Conservation (phyloP, 495 filamentous ascomycete genomes). For the Hamigera avellanea region DNA sequence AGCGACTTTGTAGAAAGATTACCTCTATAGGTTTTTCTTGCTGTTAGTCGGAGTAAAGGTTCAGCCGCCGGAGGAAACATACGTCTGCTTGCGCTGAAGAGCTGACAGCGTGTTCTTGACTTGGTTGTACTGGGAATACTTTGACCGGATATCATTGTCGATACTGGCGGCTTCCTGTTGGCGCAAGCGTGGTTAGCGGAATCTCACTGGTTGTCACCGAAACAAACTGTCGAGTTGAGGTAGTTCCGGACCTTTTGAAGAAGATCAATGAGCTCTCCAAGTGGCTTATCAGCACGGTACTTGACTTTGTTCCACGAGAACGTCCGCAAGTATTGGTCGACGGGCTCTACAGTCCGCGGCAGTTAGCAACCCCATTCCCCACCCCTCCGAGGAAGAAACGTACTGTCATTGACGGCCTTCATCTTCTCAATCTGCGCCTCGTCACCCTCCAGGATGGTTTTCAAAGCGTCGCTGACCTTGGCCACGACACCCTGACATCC, state of each 20-base stretch:
- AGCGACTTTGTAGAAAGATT: constrained; percentile 93
- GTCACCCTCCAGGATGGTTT: constrained; percentile 67
- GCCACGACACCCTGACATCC: constrained; percentile 71
- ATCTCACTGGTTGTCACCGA: neutral
- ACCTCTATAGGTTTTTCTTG: constrained; percentile 58
- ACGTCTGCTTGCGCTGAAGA: constrained; percentile 82
- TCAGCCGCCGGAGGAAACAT: no score
- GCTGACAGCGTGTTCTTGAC: constrained; percentile 70
- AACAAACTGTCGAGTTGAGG: neutral
- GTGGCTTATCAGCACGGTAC: constrained; percentile 81
- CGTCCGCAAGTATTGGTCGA: constrained; percentile 78
- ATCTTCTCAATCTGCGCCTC: constrained; percentile 72
- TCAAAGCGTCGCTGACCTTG: constrained; percentile 81
- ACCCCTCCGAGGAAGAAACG: no score
- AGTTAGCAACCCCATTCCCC: neutral
- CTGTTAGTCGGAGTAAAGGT: neutral
- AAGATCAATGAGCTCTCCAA: constrained; percentile 73
- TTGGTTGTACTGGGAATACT: constrained; percentile 85
- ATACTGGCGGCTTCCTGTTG: constrained; percentile 71
- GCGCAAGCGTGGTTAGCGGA: no score
- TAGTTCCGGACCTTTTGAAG: constrained; percentile 64
- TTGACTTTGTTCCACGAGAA: constrained; percentile 97
- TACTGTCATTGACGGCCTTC: constrained; percentile 95
- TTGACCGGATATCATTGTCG: constrained; percentile 88
- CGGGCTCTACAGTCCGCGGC: constrained; percentile 52